Percentiles rank a stretch among this genome's conserved stretches.
Evolutionary conservation across 495 filamentous ascomycete genomes (phyloP).

Genomic region (Schizothecium vesticola): DNA sequence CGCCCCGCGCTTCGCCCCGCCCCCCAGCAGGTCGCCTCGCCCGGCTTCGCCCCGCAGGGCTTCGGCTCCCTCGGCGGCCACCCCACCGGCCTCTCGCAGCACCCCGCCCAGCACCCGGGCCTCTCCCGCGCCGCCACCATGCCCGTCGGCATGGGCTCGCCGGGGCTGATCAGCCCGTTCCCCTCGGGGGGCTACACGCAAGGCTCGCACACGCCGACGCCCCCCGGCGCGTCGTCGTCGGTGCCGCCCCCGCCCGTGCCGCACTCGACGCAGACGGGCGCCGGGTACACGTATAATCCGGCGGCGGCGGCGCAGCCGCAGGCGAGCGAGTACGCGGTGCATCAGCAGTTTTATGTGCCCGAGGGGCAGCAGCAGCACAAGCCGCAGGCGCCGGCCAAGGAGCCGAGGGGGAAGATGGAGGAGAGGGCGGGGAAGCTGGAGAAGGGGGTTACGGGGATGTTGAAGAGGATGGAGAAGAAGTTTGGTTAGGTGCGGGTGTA

Average conservation of each 20-base stretch:
- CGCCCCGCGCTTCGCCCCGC: conserved; percentile 33
- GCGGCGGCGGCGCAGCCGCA: conserved; percentile 17
- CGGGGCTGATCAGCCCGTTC: conserved; percentile 23
- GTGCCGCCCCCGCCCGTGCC: conserved; percentile 27
- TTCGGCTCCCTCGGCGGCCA: conserved; percentile 34
- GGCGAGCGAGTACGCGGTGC: conserved; percentile 55
- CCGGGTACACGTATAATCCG: conserved; percentile 51
- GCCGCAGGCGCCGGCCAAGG: conserved; percentile 37
- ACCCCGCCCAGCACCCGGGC: conserved; percentile 30
- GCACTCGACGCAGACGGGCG: conserved; percentile 33
- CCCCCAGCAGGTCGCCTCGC: conserved; percentile 36
- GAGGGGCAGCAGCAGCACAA: conserved; percentile 50
- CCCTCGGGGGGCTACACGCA: conserved; percentile 32
- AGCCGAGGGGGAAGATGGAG: conserved; percentile 56
- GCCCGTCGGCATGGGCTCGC: conserved; percentile 24
- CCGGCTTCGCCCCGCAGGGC: conserved; percentile 36
- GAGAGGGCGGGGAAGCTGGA: conserved; percentile 64
- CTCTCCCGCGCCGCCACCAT: conserved; percentile 39
- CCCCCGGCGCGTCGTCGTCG: conserved; percentile 20
- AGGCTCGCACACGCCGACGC: conserved; percentile 31
- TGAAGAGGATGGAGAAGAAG: conserved; percentile 88
- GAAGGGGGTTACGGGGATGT: conserved; percentile 69
- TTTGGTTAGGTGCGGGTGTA: conserved; percentile 43
- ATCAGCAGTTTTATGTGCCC: conserved; percentile 73
- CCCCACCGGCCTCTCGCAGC: conserved; percentile 30